Evolutionary conservation across 495 filamentous ascomycete genomes (phyloP).

Genomic region (Podospora conica): DNA sequence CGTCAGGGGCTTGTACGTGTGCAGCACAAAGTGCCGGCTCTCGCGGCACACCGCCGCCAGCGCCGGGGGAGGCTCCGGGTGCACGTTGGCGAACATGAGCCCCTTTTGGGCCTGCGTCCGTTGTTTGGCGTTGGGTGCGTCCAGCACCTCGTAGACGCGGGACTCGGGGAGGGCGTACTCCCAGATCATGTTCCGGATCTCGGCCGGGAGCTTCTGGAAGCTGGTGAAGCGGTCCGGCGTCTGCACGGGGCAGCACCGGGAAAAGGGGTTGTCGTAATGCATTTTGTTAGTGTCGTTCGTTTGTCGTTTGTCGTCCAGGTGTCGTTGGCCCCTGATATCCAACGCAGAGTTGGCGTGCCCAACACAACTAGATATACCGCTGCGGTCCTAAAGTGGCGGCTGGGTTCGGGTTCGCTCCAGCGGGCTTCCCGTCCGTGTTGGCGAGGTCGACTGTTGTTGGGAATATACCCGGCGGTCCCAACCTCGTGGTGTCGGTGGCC

Average conservation of each 20-base stretch:
- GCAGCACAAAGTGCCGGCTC: conserved; percentile 42
- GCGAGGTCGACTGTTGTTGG: conserved; percentile 8
- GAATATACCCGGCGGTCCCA: conserved; percentile 26
- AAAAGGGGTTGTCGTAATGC: conserved; percentile 22
- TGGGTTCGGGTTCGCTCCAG: conserved; percentile 12
- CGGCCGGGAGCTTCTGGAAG: conserved; percentile 30
- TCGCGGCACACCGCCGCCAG: conserved; percentile 43
- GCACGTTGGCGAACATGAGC: conserved; percentile 45
- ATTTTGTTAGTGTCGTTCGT: conserved; percentile 17
- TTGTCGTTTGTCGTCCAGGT: conserved; percentile 5
- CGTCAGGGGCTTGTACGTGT: conserved; percentile 42
- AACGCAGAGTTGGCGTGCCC: neutral
- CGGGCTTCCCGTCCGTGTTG: conserved; percentile 12
- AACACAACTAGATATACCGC: conserved; percentile 3
- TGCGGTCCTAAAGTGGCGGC: neutral
- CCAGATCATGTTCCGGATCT: conserved; percentile 40
- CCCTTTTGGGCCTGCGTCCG: conserved; percentile 36
- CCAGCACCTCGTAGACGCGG: conserved; percentile 44
- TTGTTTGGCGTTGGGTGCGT: conserved; percentile 38
- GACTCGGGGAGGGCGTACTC: conserved; percentile 40
- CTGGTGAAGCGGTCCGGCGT: conserved; percentile 21
- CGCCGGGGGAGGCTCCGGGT: conserved; percentile 41
- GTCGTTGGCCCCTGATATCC: neutral
- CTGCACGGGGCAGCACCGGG: conserved; percentile 19
- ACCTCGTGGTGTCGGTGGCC: conserved; percentile 22